Evolutionary conservation across 2,329 filamentous ascomycete species (phyloP), one percentile per base, ranked within the genome.

Genomic region (Colletotrichum caudatum): DNA sequence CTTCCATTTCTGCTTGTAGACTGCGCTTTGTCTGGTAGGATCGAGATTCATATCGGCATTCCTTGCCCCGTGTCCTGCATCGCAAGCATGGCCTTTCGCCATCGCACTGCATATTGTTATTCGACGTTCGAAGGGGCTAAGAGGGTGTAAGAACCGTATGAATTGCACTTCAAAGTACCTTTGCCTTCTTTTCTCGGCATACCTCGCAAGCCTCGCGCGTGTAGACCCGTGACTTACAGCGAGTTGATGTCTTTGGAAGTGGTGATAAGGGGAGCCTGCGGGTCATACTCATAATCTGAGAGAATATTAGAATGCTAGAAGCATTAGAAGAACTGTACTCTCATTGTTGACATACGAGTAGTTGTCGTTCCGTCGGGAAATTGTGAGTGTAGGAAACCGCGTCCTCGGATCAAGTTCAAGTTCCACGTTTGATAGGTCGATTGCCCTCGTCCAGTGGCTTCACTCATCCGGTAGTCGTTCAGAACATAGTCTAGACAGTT

Each of bases 71-170:
- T 8, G 35, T 33, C 3, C 14, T 12, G 29, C 68, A 63, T 58
- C 68, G 39, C 14, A 60, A 56, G 16, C 71, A 73, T 8, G 71
- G 67, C 2, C 7, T 57, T 41, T 37, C 54, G 5, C 71, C 68
- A 29, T 73, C 57, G 23, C 71, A 73, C 71, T 73, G 9, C 9
- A 5, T 1, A 7, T 4, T 1, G 50, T 67, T 5, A 67, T 37
- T 12, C 8, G 2, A 12, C 1, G 8, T 14, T 20, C 7, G 1
- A 11, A 5, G 18, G 6, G 1, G 1, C 6, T 16, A 3, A 5
- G 35, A 2, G n/a, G 2, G 37, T n/a, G 4, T 12, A 12, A 46
- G 18, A 2, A 29, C 4, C 14, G 4, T 12, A 14, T 4, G 1
- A 3, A 11, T 60, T 3, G 11, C 26, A 4, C 29, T 2, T 48